phyloP scores from a whole-genome alignment of 2,329 filamentous ascomycete species.

The Colletotrichum costaricense region DNA sequence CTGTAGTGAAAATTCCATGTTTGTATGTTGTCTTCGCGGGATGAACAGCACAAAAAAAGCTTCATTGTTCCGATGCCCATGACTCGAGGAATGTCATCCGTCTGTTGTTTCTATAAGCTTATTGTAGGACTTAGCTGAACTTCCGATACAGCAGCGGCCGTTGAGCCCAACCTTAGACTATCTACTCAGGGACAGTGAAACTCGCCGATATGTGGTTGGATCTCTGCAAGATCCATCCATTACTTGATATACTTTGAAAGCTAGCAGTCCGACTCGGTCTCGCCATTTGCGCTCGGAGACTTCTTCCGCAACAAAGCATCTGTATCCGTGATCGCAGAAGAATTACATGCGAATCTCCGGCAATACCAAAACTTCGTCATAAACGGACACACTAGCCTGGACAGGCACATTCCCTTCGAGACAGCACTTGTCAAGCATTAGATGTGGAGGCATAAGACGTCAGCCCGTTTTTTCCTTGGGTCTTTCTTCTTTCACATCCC shows the following conservation, averaged over 20 bases:
- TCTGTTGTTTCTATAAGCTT: not conserved
- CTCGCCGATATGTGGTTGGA: not conserved
- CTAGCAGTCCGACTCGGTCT: not conserved
- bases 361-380: not conserved
- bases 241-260: not conserved
- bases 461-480: not conserved
- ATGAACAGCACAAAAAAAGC: not conserved
- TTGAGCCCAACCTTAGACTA: not conserved
- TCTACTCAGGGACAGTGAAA: not conserved
- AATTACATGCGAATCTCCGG: not conserved
- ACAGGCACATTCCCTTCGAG: not conserved
- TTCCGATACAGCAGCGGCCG: not conserved
- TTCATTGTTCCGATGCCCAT: not conserved
- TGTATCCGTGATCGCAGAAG: not conserved
- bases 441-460: not conserved
- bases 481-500: not conserved
- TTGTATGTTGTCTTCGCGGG: not conserved
- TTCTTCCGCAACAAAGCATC: not conserved
- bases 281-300: not conserved
- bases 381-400: not conserved
- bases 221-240: not conserved
- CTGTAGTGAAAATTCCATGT: not conserved
- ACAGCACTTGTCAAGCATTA: slow-evolving; percentile 11
- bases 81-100: not conserved
- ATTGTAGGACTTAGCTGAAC: not conserved